A percentile compares a stretch with the other conserved stretches of the same genome.
Conservation (phyloP, 2,329 filamentous ascomycete genomes). For the Talaromyces sp. region DNA sequence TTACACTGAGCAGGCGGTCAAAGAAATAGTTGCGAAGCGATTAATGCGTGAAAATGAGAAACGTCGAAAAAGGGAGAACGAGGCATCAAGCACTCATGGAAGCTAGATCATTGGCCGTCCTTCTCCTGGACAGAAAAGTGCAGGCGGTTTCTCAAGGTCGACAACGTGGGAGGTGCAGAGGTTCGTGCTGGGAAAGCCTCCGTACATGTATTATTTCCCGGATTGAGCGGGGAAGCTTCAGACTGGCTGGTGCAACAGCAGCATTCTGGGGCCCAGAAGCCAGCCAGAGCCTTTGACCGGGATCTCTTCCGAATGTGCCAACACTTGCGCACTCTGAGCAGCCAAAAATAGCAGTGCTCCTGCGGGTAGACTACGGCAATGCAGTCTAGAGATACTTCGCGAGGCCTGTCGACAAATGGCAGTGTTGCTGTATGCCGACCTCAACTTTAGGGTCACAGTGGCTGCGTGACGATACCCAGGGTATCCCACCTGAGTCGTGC, state of each 20-base stretch:
- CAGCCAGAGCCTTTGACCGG: background rate
- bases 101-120: background rate
- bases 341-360: background rate
- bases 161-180: background rate
- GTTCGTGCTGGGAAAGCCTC: background rate
- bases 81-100: background rate
- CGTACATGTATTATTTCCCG: background rate
- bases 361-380: background rate
- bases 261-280: background rate
- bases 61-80: background rate
- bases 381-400: background rate
- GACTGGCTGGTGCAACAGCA: constrained; percentile 6
- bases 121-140: background rate
- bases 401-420: constrained; percentile 1
- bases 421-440: constrained; percentile 3
- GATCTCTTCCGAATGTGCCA: background rate
- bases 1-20: background rate
- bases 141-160: background rate
- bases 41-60: background rate
- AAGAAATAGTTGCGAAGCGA: background rate
- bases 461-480: background rate
- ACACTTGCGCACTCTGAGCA: background rate
- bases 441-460: constrained; percentile 7
- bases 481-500: background rate
- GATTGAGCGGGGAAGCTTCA: constrained; percentile 7